Evolutionary conservation across 305 asterid genomes (phyloP), one percentile per base, ranked within the genome.

Genomic region (Rubia tinctorum): DNA sequence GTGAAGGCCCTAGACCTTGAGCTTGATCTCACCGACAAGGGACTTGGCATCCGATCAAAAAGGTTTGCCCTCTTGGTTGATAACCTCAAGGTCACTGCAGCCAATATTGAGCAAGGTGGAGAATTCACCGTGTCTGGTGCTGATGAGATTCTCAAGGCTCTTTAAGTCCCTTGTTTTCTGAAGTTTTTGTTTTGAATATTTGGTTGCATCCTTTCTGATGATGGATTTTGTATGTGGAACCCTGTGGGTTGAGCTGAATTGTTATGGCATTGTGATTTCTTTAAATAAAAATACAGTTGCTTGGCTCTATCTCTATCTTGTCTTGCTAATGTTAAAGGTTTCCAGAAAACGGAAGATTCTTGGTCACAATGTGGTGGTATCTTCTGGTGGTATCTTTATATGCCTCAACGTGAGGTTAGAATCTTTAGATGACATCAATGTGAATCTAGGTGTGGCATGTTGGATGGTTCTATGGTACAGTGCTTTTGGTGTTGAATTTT

Each of bases 41-140:
- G 97, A 47, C 88, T 91, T 13, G 99, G 98, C 20, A 42, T 84
- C 51, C 88, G 97, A 39, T 88, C 98, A 1, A 84, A 76, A 70
- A 91, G 98, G 86, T 93, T 81, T 25, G 93, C 98, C 20, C 88
- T 93, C 27, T 77, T 93, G 84, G 91, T 90, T 44, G 96, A 88
- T 20, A 88, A 91, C 78, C 96, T 93, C 71, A 87, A 84, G 80
- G 96, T 93, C 23, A 81, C 77, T 67, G 91, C 82, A 25, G 98
- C 97, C 8, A 93, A 93, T 60, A 27, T 93, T 13, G 98, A 93
- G 82, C 47, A 92, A 4, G 97, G 94, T 13, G 98, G 97, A 37
- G 96, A 91, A 43, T 93, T 93, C 88, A 93, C 92, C 0, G 84
- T 93, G 74, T 93, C 98, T 13, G 74, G 98, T 13, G 96, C 96